Conservation (phyloP, 805 yeast species). For the Saccharomycopsis selenospora region DNA sequence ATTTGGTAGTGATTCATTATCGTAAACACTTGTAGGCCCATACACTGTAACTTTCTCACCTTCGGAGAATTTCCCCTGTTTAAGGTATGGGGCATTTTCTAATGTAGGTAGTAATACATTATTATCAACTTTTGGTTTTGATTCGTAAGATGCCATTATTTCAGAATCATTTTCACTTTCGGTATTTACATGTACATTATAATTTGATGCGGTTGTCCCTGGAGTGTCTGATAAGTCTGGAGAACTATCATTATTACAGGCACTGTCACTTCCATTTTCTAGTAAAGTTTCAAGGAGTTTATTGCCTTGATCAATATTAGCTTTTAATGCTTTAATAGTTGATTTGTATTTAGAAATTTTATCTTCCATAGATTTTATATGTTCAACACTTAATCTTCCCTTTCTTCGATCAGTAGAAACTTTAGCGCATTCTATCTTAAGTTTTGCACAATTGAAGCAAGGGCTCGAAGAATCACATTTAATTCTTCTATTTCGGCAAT, state of each 20-base stretch:
- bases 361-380: conserved; percentile 4
- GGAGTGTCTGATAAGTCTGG: background rate
- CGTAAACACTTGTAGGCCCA: conserved; percentile 40
- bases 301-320: conserved; percentile 1
- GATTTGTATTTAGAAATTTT: conserved; percentile 4
- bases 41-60: conserved; percentile 29
- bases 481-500: conserved; percentile 8
- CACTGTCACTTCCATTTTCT: background rate
- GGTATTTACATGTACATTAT: background rate
- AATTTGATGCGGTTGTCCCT: background rate
- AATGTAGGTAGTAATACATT: conserved; percentile 6
- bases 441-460: conserved; percentile 4
- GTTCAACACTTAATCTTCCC: conserved; percentile 6
- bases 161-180: background rate
- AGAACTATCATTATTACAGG: background rate
- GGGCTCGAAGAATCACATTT: conserved; percentile 5
- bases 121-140: conserved; percentile 2
- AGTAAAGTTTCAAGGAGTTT: background rate
- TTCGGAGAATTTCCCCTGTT: conserved; percentile 7
- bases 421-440: conserved; percentile 5
- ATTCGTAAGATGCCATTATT: background rate
- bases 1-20: conserved; percentile 22
- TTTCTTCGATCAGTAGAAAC: conserved; percentile 11
- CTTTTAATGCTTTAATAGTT: conserved; percentile 3
- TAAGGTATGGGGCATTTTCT: conserved; percentile 6